Evolutionary conservation across 257 asterid genomes (phyloP), one percentile per base, ranked within the genome.

Genomic region (Paraleonurus japonicus): DNA sequence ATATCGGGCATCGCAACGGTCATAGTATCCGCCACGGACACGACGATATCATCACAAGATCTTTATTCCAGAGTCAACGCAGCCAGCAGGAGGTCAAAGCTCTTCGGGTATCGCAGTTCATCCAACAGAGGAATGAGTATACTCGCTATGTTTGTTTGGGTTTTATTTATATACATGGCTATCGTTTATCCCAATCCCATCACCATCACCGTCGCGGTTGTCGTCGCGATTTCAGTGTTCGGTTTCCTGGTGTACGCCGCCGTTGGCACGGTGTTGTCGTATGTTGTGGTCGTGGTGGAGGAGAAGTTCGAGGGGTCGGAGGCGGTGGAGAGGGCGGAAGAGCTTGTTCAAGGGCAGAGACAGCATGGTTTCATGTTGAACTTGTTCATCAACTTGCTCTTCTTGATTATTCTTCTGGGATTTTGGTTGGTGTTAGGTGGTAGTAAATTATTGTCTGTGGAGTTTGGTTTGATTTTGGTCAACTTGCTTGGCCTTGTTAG

Each of bases 261-360:
- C 1, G 73, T 75, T 0, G 26, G 35, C 6, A 57, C 57, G 81
- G n/a, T 16, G 3, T 5, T 85, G 78, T 76, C 83, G 2, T 0
- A 69, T 15, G 80, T 87, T 1, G 76, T 79, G 16, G 70, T 83
- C 5, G 75, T 79, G 13, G 30, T 84, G 3, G 95, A 86, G 53
- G 90, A 86, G 5, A 15, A 65, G 9, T 72, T 39, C 61, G 75
- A 58, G 64, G 89, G 87, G 23, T 24, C 45, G 20, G 71, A 75
- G 48, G 92, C 88, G 13, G 6, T 69, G 23, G 85, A 79, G 35
- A 87, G 67, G 58, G 95, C 84, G 0, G 77, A 73, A 27, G 17
- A 61, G 17, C 65, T 87, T 0, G 70, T 84, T 9, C 9, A 67
- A 58, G 92, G 89, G 20, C 75, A 79, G 59, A 77, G 66, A 30